phyloP scores from a whole-genome alignment of 148 eudicot genomes.

The Fagopyrum tataricum region DNA sequence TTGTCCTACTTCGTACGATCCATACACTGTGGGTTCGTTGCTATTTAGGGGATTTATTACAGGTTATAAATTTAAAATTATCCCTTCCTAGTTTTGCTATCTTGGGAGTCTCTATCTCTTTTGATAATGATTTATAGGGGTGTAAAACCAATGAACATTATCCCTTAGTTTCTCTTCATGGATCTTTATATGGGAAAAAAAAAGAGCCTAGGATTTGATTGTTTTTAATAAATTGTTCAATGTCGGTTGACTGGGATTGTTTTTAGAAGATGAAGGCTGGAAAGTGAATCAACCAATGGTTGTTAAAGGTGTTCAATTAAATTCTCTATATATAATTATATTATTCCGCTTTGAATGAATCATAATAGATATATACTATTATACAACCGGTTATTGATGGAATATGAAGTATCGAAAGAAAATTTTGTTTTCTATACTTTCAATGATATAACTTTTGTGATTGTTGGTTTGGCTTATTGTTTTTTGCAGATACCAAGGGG shows the following conservation, averaged over 20 bases:
- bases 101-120: no score
- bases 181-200: neutral
- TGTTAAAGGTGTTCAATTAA: neutral
- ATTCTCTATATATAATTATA: neutral
- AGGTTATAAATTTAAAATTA: no score
- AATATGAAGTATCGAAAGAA: neutral
- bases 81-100: no score
- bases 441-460: neutral
- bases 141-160: no score
- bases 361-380: neutral
- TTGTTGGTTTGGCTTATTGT: constrained; percentile 4
- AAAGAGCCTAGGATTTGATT: neutral
- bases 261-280: neutral
- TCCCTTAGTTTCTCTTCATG: neutral
- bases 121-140: no score
- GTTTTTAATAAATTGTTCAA: neutral
- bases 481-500: constrained; percentile 51
- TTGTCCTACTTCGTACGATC: no score
- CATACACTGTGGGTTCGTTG: no score
- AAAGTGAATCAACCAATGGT: neutral
- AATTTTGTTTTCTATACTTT: neutral
- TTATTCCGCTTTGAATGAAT: no score
- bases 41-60: no score
- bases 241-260: neutral
- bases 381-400: neutral